These are phyloP conservation scores for Neocucurbitaria cava DNA, from an alignment of 2,329 filamentous ascomycete species.

Conservation along the genomic window DNA sequence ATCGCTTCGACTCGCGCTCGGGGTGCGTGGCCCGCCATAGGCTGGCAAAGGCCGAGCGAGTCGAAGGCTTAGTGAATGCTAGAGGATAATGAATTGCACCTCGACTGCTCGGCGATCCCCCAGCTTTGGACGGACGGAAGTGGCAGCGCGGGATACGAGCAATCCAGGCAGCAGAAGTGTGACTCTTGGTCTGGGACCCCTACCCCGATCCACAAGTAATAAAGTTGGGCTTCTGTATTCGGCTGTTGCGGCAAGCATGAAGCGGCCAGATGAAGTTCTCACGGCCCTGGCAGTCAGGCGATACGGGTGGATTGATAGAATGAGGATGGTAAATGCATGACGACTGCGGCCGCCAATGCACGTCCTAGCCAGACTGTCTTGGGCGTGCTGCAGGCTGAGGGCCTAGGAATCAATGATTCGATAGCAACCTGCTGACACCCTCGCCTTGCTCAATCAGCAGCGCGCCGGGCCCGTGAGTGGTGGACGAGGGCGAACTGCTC, in stretches of 20 bases:
- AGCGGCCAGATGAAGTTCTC: constrained; percentile 24
- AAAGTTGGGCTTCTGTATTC: constrained; percentile 37
- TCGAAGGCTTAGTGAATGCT: constrained; percentile 19
- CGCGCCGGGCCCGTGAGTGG: constrained; percentile 31
- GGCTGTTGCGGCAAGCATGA: constrained; percentile 46
- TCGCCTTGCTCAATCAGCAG: constrained; percentile 44
- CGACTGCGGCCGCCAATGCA: constrained; percentile 47
- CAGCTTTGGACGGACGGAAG: constrained; percentile 20
- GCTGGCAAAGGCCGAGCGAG: neutral
- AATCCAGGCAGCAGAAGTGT: constrained; percentile 12
- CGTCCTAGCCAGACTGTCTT: constrained; percentile 18
- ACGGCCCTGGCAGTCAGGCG: constrained; percentile 38
- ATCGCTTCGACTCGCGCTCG: constrained; percentile 20
- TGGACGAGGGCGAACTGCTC: constrained; percentile 20
- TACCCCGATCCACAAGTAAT: constrained; percentile 34
- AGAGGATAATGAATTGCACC: constrained; percentile 30
- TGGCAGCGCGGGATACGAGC: constrained; percentile 29
- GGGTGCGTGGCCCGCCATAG: constrained; percentile 14
- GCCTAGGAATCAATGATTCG: constrained; percentile 36
- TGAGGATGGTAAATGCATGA: constrained; percentile 43
- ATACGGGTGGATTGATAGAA: constrained; percentile 37
- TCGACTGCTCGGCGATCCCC: constrained; percentile 33
- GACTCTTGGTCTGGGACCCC: constrained; percentile 5
- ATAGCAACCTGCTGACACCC: constrained; percentile 39
- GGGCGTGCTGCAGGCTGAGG: constrained; percentile 32